Evolutionary conservation across 495 filamentous ascomycete genomes (phyloP), one percentile per base, ranked within the genome.

Genomic region (Parathielavia hyrcaniae): DNA sequence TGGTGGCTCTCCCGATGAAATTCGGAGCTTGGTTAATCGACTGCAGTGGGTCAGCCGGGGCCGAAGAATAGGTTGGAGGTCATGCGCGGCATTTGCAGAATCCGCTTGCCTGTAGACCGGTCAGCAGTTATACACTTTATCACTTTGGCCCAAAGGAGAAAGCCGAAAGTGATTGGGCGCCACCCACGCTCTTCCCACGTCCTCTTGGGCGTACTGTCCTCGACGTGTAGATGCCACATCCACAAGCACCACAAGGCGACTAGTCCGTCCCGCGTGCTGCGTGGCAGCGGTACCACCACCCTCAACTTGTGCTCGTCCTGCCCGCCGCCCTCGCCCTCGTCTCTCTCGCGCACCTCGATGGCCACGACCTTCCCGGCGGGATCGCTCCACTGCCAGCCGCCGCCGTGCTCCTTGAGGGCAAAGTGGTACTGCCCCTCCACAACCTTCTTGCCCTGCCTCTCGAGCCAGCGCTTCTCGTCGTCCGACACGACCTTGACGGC

Each of bases 191-290:
- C 60, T 10, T 49, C 40, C 60, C 55, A 58, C 9, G 54, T 53
- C 36, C 7, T 50, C 45, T 48, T 53, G 19, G 32, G 40, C 9
- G 5, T 52, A 11, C 12, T 32, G 9, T 41, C 36, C 16, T 43
- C 32, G 1, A 44, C 4, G 34, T 65, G 63, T 5, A 56, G 9
- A 57, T 64, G 66, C 71, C 67, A 70, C 40, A 69, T 57, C 59
- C 69, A 67, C 52, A 73, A 40, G 26, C 69, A 71, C 71, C 71
- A 73, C 48, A 69, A 50, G 3, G 63, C 69, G 34, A 73, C 60
- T 61, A 73, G 40, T 1, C 57, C 63, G 45, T 73, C 71, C 62
- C 66, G 58, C 39, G 41, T 62, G 30, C 59, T 52, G 39, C 67
- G 49, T 8, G 63, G 46, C 50, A 70, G 22, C n/a, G 66, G 66